Conservation (phyloP, 768 basidiomycete species). For the Macrolepiota albuminosa region DNA sequence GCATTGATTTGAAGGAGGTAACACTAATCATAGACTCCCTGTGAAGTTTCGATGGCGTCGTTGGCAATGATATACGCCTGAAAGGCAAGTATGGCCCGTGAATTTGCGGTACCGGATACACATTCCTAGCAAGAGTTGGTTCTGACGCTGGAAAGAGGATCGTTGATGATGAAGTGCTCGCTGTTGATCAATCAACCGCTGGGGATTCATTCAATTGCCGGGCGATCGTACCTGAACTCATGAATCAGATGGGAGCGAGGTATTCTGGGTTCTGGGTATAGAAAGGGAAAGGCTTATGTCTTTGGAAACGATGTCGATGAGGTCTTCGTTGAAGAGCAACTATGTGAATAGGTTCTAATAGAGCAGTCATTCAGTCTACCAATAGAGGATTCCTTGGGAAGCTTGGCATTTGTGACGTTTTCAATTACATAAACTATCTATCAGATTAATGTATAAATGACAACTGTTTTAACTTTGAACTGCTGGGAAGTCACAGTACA, state of each 20-base stretch:
- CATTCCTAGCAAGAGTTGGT: conserved; percentile 11
- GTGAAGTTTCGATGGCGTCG: conserved; percentile 45
- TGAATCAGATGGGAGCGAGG: neutral
- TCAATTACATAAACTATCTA: neutral
- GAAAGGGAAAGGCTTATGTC: neutral
- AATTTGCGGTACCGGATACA: conserved; percentile 26
- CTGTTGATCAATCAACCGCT: conserved; percentile 6
- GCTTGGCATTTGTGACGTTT: neutral
- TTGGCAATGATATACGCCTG: conserved; percentile 57
- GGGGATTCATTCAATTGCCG: neutral
- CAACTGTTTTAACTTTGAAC: no score
- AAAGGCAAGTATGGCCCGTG: conserved; percentile 52
- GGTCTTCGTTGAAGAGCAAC: neutral
- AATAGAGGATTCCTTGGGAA: neutral
- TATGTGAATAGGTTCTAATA: neutral
- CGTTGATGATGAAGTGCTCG: conserved; percentile 13
- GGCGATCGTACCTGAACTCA: conserved; percentile 6
- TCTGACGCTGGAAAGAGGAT: conserved; percentile 26
- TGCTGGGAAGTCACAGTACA: no score
- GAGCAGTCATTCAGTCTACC: neutral
- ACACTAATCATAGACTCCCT: conserved; percentile 68
- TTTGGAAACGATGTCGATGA: neutral
- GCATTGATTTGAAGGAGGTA: conserved; percentile 68
- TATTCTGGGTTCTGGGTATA: neutral
- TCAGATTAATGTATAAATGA: no score